Conservation (phyloP, 176 grass and related monocot species). For the Metroxylon sagu region DNA sequence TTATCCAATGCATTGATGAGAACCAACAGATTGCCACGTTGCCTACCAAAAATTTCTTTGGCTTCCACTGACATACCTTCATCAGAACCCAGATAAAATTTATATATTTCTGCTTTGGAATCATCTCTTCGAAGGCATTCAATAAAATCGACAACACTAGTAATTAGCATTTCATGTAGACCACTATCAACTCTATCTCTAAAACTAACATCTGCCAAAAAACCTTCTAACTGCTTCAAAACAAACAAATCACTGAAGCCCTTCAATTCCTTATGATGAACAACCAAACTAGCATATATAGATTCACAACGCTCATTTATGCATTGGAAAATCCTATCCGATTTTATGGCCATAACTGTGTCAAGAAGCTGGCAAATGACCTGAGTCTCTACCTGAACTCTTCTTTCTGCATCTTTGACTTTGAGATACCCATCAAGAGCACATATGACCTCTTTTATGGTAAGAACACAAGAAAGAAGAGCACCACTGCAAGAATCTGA, state of each 20-base stretch:
- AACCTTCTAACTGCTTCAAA: constrained; percentile 80
- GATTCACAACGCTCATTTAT: constrained; percentile 53
- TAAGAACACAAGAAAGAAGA: constrained; percentile 82
- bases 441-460: constrained; percentile 57
- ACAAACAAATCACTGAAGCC: constrained; percentile 59
- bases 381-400: constrained; percentile 28
- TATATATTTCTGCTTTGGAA: constrained; percentile 49
- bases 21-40: constrained; percentile 54
- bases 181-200: constrained; percentile 29
- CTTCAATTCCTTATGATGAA: constrained; percentile 39
- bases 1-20: constrained; percentile 67
- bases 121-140: constrained; percentile 41
- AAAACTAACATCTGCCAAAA: constrained; percentile 47
- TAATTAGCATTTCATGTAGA: constrained; percentile 57
- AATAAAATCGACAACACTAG: constrained; percentile 50
- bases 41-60: constrained; percentile 39
- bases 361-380: constrained; percentile 50
- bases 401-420: constrained; percentile 24
- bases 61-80: constrained; percentile 41
- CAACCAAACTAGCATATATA: constrained; percentile 55
- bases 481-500: constrained; percentile 46
- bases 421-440: constrained; percentile 60
- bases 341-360: constrained; percentile 62
- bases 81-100: constrained; percentile 63
- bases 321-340: constrained; percentile 55